Base-by-base conservation (phyloP, 768 basidiomycete genomes). In the Podaxis carcinomalis region DNA sequence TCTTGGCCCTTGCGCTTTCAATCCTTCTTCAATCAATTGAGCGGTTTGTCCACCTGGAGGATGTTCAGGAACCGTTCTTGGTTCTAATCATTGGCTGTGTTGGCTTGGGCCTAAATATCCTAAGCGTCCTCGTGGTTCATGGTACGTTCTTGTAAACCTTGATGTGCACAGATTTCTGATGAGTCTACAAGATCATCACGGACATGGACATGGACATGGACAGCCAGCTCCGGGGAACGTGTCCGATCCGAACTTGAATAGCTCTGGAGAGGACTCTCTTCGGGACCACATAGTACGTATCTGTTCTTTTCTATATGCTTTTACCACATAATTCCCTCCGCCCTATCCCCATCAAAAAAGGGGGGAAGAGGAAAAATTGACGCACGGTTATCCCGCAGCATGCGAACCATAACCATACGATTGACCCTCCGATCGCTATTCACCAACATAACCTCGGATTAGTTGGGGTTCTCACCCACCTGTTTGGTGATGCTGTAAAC, bases 21-120 rank as follows among this genome's bases (percentile, higher is more conserved):
- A 82, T 85, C 49, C 77, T 80, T 61, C 70, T 82, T 25, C 74
- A 85, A 70, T 80, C 83, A 1, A 74, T 84, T 54, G 81, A 83
- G 67, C 76, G 83, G 23, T 85, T 85, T 64, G 71, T 83, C 56
- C 72, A 79, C 63, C 65, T 83, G 23, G 75, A 83, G 64, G 67
- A 62, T 11, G 73, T 84, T 13, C 68, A 78, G 19, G 71, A 72
- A 0, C 82, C 83, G 1, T 62, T 76, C 32, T 72, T 78, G 66
- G 73, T 83, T 5, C 72, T 84, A 39, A 78, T 82, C 55, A 74
- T 83, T 27, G 82, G 81, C 13, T 76, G 75, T 62, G 68, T 81
- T 40, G 81, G 83, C 11, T 70, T 83, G 58, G 71, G 61, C 21
- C 71, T 83, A 46, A 83, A 85, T 64, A 74, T 82, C 13, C 60